Percentiles rank a stretch among this genome's conserved stretches.
Evolutionary conservation across 208 protist species (phyloP).

Genomic region (Endotrypanum monterogeii): DNA sequence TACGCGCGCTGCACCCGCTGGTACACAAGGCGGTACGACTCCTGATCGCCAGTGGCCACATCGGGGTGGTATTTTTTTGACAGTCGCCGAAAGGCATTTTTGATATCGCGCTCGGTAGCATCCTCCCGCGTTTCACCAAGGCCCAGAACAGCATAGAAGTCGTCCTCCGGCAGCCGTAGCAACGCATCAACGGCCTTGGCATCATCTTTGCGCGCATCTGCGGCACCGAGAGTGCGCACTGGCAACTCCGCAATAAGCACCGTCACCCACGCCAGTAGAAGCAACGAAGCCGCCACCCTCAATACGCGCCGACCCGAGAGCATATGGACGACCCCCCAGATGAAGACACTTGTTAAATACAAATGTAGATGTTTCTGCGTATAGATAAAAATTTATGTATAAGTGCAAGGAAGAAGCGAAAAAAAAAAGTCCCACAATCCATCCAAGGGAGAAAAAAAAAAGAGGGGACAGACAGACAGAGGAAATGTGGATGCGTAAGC

Average conservation of each 20-base stretch:
- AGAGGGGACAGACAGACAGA: no score
- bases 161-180: conserved; percentile 32
- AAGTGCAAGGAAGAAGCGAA: no score
- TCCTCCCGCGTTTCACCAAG: conserved; percentile 60
- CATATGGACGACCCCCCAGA: background rate
- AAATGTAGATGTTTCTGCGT: conserved; percentile 2
- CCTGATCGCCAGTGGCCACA: conserved; percentile 42
- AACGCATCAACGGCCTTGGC: conserved; percentile 11
- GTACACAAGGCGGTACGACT: conserved; percentile 67
- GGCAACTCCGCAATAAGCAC: conserved; percentile 6
- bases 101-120: conserved; percentile 83
- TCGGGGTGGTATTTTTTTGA: conserved; percentile 88
- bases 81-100: conserved; percentile 72
- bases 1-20: conserved; percentile 86
- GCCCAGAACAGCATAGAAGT: conserved; percentile 82
- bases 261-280: conserved; percentile 12
- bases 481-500: no score
- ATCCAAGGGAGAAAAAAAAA: no score
- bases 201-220: conserved; percentile 6
- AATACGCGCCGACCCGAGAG: background rate
- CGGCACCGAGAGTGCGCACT: background rate
- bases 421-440: no score
- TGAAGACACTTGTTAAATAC: background rate
- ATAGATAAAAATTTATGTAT: background rate
- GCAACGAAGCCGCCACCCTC: conserved; percentile 8